These are phyloP conservation scores for Suhomyces ambrosiae DNA, from an alignment of 1,139 yeast genomes.

Conservation along the genomic window DNA sequence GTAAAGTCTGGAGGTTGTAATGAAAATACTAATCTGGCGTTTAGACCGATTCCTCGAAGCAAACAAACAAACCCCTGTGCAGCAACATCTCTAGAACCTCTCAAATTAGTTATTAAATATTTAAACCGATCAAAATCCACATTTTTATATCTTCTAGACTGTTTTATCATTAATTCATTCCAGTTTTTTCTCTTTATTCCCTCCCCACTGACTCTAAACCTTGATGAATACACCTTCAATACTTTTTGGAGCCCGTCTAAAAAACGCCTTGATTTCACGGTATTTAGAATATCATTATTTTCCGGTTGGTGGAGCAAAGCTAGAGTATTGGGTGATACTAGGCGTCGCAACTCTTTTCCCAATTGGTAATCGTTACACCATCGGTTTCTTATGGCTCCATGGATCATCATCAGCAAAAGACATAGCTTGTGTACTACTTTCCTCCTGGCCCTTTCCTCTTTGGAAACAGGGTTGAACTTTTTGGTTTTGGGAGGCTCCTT, in stretches of 20 bases:
- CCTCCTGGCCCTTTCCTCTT: conserved; percentile 57
- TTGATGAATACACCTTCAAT: conserved; percentile 61
- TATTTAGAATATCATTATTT: conserved; percentile 8
- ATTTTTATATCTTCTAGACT: conserved; percentile 22
- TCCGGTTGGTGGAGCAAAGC: conserved; percentile 50
- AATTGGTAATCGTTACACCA: conserved; percentile 67
- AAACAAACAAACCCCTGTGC: conserved; percentile 88
- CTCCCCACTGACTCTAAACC: conserved; percentile 53
- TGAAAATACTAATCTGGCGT: conserved; percentile 76
- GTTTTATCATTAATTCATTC: conserved; percentile 44
- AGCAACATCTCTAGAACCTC: conserved; percentile 78
- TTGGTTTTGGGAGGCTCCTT: conserved; percentile 11
- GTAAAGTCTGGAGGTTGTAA: conserved; percentile 90
- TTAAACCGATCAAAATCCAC: conserved; percentile 43
- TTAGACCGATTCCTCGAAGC: conserved; percentile 68
- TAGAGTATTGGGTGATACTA: conserved; percentile 48
- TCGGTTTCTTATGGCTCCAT: conserved; percentile 66
- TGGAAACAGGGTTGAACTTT: conserved; percentile 41
- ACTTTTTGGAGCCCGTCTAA: conserved; percentile 73
- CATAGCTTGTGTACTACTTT: conserved; percentile 60
- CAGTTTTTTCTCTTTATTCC: conserved; percentile 60
- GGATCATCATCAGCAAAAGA: conserved; percentile 59
- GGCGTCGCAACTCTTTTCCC: conserved; percentile 37
- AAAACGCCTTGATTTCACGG: conserved; percentile 64
- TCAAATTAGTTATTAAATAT: conserved; percentile 40